phyloP scores from a whole-genome alignment of 148 eudicot species.

The Fagopyrum tataricum region DNA sequence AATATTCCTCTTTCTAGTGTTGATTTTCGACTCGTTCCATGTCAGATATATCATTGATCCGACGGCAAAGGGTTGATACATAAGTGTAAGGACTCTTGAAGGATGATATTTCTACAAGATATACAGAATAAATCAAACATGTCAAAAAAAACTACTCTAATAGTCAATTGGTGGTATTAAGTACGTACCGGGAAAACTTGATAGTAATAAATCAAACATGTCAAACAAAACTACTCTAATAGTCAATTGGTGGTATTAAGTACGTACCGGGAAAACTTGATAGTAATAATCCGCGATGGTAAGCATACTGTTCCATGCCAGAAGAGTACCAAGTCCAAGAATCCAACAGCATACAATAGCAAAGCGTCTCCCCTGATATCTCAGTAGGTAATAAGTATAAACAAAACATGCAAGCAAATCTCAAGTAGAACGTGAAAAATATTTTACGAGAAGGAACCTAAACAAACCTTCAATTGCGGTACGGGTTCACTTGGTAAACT shows the following conservation, averaged over 20 bases:
- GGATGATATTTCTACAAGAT: slow-evolving; percentile 51
- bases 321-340: slow-evolving; percentile 60
- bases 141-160: not conserved
- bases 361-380: not conserved
- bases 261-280: slow-evolving; percentile 42
- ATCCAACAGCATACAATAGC: slow-evolving; percentile 31
- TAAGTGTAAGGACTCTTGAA: slow-evolving; percentile 59
- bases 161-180: no score
- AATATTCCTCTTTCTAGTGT: slow-evolving; percentile 55
- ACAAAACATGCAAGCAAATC: not conserved
- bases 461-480: not conserved
- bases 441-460: not conserved
- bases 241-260: no score
- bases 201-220: slow-evolving; percentile 60
- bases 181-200: slow-evolving; percentile 41
- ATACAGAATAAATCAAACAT: not conserved
- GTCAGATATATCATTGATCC: slow-evolving; percentile 36
- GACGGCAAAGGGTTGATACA: slow-evolving; percentile 64
- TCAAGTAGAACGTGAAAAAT: not conserved
- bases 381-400: not conserved
- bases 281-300: slow-evolving; percentile 57
- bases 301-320: slow-evolving; percentile 61
- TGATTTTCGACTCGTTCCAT: not conserved
- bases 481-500: not conserved
- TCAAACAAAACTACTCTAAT: no score